Evolutionary conservation across 1,284 basidiomycete species (phyloP), one percentile per base, ranked within the genome.

Genomic region (Tausonia pullulans): DNA sequence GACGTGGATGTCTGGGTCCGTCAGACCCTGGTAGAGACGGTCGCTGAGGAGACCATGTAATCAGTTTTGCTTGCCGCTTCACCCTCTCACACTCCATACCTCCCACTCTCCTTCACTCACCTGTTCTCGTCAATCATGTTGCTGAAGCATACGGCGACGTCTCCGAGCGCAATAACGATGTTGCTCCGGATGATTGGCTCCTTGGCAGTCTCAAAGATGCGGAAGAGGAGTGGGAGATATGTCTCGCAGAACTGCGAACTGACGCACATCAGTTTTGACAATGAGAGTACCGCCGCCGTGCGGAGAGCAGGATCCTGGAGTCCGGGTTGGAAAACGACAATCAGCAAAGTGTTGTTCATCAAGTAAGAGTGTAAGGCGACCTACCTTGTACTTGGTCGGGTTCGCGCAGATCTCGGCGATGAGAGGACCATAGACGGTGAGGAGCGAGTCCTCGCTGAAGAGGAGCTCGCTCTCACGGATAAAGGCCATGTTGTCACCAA

Each of bases 221-320:
- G 91, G 83, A 98, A 95, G 14, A 98, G 81, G 13, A 98, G 79
- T 43, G 84, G 82, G 66, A 98, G 84, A 73, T 98, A 84, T 60
- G 85, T 79, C 71, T 98, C 94, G 77, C 96, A 98, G 78, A 95
- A 98, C 69, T 87, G 83, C 0, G 89, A 87, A 71, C 90, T 93
- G 68, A 98, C 87, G 74, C 95, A 98, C 75, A 98, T 89, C 78
- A 98, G 88, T 78, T 98, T 98, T 79, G 90, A 90, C 69, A 98
- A 85, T 0, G 93, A 84, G 11, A 98, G 80, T 0, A 87, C 90
- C 0, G 94, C 91, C 0, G 91, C 88, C 14, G 89, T 87, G 3
- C 90, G 86, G 27, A 98, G 80, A 0, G 85, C 88, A 27, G 83
- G 83, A 73, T 95, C 93, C 89, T 96, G 71, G 58, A 62, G 58